These are phyloP conservation scores for Poa pratensis DNA, from an alignment of 176 grass and related monocot genomes.

Conservation along the genomic window DNA sequence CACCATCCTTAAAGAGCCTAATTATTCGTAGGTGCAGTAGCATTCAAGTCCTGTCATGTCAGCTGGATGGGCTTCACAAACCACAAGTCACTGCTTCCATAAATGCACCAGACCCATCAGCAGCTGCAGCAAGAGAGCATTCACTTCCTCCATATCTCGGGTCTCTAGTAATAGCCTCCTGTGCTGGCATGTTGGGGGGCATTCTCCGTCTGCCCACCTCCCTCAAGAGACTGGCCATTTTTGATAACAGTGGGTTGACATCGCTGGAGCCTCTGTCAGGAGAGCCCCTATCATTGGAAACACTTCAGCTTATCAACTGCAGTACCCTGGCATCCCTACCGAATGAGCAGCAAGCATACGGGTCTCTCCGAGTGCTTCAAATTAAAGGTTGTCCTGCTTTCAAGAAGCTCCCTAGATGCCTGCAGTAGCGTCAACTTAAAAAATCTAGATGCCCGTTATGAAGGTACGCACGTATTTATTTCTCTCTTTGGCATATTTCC, in stretches of 20 bases:
- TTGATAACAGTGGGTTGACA: fast-evolving
- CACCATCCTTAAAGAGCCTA: neutral
- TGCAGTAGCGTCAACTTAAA: neutral
- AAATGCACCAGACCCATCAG: neutral
- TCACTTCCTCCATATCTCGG: neutral
- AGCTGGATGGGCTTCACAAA: neutral
- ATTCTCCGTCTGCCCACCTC: neutral
- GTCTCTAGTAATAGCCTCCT: fast-evolving
- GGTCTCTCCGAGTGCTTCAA: fast-evolving
- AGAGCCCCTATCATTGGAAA: neutral
- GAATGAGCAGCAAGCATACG: neutral
- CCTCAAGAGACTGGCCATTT: fast-evolving
- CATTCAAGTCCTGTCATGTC: neutral
- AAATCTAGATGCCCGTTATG: neutral
- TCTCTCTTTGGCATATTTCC: neutral
- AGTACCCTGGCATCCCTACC: neutral
- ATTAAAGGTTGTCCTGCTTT: neutral
- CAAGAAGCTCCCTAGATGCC: neutral
- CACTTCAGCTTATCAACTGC: fast-evolving
- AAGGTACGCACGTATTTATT: neutral
- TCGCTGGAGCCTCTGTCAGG: neutral
- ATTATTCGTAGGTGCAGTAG: fast-evolving
- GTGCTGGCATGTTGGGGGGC: neutral
- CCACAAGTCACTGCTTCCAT: neutral
- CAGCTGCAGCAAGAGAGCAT: neutral